Base-by-base conservation (phyloP, 768 basidiomycete genomes). In the Cystobasidium onofrii region DNA sequence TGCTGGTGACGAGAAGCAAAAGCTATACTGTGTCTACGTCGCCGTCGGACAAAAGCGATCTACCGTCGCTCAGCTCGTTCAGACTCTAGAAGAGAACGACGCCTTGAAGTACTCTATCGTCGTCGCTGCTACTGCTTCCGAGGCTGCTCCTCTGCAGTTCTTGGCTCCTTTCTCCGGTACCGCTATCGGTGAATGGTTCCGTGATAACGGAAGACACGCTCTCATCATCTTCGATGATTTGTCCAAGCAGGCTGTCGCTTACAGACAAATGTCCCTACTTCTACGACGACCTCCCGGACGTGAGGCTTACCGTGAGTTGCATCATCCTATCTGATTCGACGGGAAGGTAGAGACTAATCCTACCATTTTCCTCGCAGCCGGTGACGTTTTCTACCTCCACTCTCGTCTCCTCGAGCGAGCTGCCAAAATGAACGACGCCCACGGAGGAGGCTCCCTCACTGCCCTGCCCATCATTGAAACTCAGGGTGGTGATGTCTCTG, bases 181-280 rank as follows among this genome's bases (percentile, higher is more conserved):
- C 84, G 96, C 96, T 80, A 99, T 99, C 93, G 96, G 96, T 82
- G 96, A 99, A 85, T 99, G 95, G 95, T 99, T 99, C 96, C 81
- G 92, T 84, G 96, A 99, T 85, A 99, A 99, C 83, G 95, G 93
- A 85, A 97, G 95, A 85, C 96, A 99, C 84, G 94, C 95, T 77
- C 87, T 98, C 79, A 98, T 99, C 84, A 90, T 99, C 85, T 99
- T 96, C 84, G 96, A 99, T 81, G 96, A 98, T 84, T 85, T 99
- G 83, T 99, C 96, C 80, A 99, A 99, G 86, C 96, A 99, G 85
- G 96, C 96, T 78, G 96, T 99, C 74, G 96, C 96, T 76, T 99
- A 99, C 87, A 94, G 96, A 87, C 96, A 99, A 83, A 99, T 99
- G 96, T 99, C 96, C 76, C 88, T 99, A 77, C 88, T 99, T 52